A percentile compares a stretch with the other conserved stretches of the same genome.
Conservation (phyloP, 805 yeast genomes). For the Candida tammaniensis region DNA sequence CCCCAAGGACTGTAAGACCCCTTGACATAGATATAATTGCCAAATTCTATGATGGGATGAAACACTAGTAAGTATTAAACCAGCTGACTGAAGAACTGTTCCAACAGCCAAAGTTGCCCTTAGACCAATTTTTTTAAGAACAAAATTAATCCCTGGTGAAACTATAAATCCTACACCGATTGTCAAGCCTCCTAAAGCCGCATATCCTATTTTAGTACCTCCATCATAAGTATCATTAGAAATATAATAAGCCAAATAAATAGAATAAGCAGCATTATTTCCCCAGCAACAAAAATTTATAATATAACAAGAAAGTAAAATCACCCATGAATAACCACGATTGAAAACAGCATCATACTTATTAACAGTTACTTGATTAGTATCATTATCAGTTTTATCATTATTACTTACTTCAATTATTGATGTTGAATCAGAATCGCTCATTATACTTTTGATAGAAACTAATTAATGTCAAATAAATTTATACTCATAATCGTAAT, state of each 20-base stretch:
- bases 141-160: constrained; percentile 49
- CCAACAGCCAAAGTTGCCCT: constrained; percentile 47
- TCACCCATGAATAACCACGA: constrained; percentile 70
- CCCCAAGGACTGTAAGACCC: constrained; percentile 59
- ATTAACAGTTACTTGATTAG: too few relatives aligned
- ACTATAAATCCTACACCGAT: constrained; percentile 53
- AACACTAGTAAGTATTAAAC: constrained; percentile 54
- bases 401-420: too few relatives aligned
- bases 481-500: too few relatives aligned
- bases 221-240: constrained; percentile 50
- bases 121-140: constrained; percentile 44
- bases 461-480: too few relatives aligned
- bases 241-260: constrained; percentile 58
- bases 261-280: constrained; percentile 63
- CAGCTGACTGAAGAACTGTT: constrained; percentile 47
- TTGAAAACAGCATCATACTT: too few relatives aligned
- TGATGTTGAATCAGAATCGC: too few relatives aligned
- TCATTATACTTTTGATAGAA: too few relatives aligned
- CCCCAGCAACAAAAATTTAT: constrained; percentile 72
- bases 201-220: constrained; percentile 57
- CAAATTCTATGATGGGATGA: constrained; percentile 56
- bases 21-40: constrained; percentile 70
- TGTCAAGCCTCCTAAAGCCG: constrained; percentile 66
- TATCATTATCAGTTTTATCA: too few relatives aligned
- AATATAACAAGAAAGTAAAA: constrained; percentile 47